A percentile compares a stretch with the other conserved stretches of the same genome.
phyloP scores from a whole-genome alignment of 495 filamentous ascomycete species.

The Hypoxylon fuscum region DNA sequence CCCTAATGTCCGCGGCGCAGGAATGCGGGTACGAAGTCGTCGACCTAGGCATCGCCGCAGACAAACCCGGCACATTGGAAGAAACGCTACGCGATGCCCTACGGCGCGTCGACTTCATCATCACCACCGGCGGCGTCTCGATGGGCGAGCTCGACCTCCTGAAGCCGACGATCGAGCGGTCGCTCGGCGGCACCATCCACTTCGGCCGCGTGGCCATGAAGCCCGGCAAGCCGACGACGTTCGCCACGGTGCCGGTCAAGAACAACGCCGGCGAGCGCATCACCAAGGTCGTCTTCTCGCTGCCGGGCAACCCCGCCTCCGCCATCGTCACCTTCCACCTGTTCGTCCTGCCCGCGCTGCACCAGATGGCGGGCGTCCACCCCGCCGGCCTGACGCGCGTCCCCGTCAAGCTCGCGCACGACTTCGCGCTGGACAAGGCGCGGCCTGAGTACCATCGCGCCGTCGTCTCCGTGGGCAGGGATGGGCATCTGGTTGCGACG shows the following conservation, averaged over 20 bases:
- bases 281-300: conserved; percentile 81
- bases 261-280: conserved; percentile 64
- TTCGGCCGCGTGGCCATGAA: conserved; percentile 98
- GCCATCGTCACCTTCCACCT: conserved; percentile 93
- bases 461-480: conserved; percentile 63
- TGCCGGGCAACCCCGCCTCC: conserved; percentile 94
- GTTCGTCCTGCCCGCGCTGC: conserved; percentile 89
- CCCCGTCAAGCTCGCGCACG: conserved; percentile 73
- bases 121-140: conserved; percentile 94
- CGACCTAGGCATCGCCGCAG: conserved; percentile 87
- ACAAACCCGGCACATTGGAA: conserved; percentile 81
- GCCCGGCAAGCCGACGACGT: conserved; percentile 96
- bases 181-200: conserved; percentile 91
- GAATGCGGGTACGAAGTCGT: conserved; percentile 82
- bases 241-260: conserved; percentile 83
- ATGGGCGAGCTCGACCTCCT: conserved; percentile 99
- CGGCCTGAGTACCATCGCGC: conserved; percentile 91
- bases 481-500: conserved; percentile 74
- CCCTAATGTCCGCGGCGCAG: conserved; percentile 76
- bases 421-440: conserved; percentile 73
- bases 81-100: conserved; percentile 76
- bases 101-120: conserved; percentile 78
- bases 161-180: conserved; percentile 94
- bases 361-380: conserved; percentile 69
- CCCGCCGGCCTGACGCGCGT: conserved; percentile 75